A percentile compares a stretch with the other conserved stretches of the same genome.
phyloP scores from a whole-genome alignment of 2,329 filamentous ascomycete genomes.

The Epichloe typhina region DNA sequence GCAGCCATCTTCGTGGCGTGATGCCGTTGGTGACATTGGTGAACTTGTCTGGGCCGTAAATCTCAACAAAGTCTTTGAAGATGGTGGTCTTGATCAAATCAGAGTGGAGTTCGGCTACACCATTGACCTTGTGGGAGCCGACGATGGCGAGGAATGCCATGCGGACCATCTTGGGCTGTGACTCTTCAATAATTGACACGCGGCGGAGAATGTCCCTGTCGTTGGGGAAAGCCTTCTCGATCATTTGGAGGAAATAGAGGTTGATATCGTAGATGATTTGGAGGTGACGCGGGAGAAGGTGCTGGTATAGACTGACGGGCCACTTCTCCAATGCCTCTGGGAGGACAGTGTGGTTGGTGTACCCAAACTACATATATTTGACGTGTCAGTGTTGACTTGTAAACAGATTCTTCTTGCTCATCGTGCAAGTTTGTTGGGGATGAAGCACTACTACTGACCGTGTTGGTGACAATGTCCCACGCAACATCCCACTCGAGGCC shows the following conservation, averaged over 20 bases:
- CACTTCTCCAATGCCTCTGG: constrained; percentile 97
- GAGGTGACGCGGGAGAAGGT: constrained; percentile 83
- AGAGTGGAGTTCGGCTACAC: constrained; percentile 92
- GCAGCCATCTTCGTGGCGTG: constrained; percentile 88
- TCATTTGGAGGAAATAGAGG: constrained; percentile 76
- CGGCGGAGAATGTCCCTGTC: constrained; percentile 73
- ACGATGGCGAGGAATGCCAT: constrained; percentile 95
- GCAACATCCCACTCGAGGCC: constrained; percentile 87
- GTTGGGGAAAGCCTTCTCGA: constrained; percentile 82
- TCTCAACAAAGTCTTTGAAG: constrained; percentile 94
- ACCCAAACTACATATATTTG: constrained; percentile 55
- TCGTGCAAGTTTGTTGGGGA: not conserved
- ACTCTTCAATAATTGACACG: constrained; percentile 97
- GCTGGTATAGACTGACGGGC: constrained; percentile 85
- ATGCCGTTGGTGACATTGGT: constrained; percentile 98
- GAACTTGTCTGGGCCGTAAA: constrained; percentile 95
- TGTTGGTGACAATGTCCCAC: constrained; percentile 67
- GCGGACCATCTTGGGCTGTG: constrained; percentile 91
- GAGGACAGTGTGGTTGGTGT: constrained; percentile 97
- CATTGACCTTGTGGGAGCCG: constrained; percentile 98
- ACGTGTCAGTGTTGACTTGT: not conserved
- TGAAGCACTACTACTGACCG: constrained; percentile 28
- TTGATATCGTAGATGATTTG: constrained; percentile 99
- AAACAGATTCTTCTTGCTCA: not conserved
- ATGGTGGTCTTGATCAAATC: constrained; percentile 98